Evolutionary conservation across 1,284 basidiomycete genomes (phyloP), one percentile per base, ranked within the genome.

Genomic region (Rhodotorula sp.): DNA sequence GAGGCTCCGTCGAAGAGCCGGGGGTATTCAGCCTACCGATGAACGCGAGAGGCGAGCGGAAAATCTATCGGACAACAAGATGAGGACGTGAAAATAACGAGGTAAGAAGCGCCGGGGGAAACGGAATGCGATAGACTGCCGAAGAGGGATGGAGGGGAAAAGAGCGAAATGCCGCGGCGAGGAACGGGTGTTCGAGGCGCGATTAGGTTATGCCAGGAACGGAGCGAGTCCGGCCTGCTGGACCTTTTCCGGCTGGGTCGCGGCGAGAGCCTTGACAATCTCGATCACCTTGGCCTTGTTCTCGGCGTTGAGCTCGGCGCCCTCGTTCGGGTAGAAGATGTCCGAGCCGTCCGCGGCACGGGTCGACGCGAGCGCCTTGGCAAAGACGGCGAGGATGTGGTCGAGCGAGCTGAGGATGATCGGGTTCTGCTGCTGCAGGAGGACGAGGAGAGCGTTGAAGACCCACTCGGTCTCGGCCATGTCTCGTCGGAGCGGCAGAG

Each of bases 391-490:
- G 47, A 99, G 85, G 61, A 99, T 85, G 67, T 87, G 86, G 80
- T 97, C 93, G 79, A 97, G 86, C 83, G 91, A 78, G 62, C 86
- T 85, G 69, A 97, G 86, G 1, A 88, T 85, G 54, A 86, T 85
- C 18, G 84, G 80, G 51, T 92, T 88, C 80, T 90, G 87, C 57
- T 85, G 86, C 77, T 88, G 87, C 86, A 95, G 93, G 63, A 99
- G 85, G 76, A 89, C 86, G 87, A 99, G 94, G 79, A 99, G 85
- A 39, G 91, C 90, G 59, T 89, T 87, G 87, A 97, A 96, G 39
- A 73, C 73, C 52, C 61, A 67, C 59, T 73, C 70, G 12, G 71
- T 72, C 75, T 78, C 77, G 69, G 75, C 75, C 62, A 69, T 75
- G 68, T 78, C 77, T 26, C 71, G 66, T 43, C 72, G 64, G 26